Base-by-base conservation (phyloP, 208 protist species). In the Leishmania turanica region DNA sequence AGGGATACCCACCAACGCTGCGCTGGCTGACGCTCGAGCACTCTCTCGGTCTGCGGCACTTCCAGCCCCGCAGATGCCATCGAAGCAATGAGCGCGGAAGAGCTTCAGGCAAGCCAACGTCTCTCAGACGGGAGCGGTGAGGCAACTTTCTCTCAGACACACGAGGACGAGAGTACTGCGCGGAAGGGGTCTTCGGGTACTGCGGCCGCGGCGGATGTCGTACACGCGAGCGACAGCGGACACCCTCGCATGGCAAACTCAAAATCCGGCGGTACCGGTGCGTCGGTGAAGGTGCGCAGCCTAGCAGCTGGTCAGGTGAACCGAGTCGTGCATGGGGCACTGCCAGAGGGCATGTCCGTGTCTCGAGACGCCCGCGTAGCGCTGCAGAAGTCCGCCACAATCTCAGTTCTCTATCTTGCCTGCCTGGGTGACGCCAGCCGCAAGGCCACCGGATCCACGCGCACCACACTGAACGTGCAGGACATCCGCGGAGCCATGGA, bases 301-400 rank as follows among this genome's bases (percentile, higher is more conserved):
- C 83, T 97, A n/a, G 92, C 94, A 13, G 87, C 87, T n/a, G 92
- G 91, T 5, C 92, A 96, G 62, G 92, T 97, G 11, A 87, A 92
- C 56, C 91, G 91, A 21, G 72, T 94, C 6, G 89, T 95, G 0
- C 78, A 79, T n/a, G 83, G 74, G 2, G 92, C 87, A 1, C 77
- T 96, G n/a, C 91, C 90, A 3, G 86, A 88, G 40, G 91, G 90
- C 0, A 93, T 95, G 84, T 88, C 90, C 77, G 53, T 96, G 3
- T 89, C 94, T 1, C 85, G 86, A 2, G 91, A 95, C 15, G 92
- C 94, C 2, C 88, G 89, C 34, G 81, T 95, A 27, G 94, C 94
- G 1, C 77, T 96, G 31, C 91, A 97, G 73, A 97, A 97, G 84
- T 89, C 84, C 15, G 90, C 94, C 56, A 91, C 92, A 31, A 79